These are phyloP conservation scores for Yamadazyma spencermartinsiae DNA, from an alignment of 1,139 yeast species.

Conservation along the genomic window DNA sequence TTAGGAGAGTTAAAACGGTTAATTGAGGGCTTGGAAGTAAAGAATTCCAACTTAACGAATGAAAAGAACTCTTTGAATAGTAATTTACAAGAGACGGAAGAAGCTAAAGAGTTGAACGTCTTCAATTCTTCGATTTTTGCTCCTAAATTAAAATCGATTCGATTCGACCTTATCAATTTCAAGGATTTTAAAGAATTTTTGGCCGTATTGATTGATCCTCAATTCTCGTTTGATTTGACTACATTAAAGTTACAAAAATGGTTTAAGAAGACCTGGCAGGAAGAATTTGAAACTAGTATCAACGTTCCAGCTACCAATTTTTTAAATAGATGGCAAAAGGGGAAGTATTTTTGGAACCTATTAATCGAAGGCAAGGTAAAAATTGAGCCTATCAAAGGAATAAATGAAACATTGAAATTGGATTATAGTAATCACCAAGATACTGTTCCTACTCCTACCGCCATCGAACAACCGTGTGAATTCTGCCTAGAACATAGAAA, in stretches of 20 bases:
- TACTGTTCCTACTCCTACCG: constrained; percentile 54
- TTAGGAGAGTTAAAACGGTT: constrained; percentile 66
- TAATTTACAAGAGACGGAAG: constrained; percentile 8
- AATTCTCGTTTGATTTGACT: constrained; percentile 38
- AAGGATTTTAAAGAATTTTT: constrained; percentile 45
- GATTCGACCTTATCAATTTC: constrained; percentile 56
- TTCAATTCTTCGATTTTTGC: constrained; percentile 36
- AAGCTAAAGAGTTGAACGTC: constrained; percentile 4
- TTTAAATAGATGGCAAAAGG: constrained; percentile 48
- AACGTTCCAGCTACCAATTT: constrained; percentile 37
- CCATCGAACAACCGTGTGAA: constrained; percentile 72
- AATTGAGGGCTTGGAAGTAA: constrained; percentile 37
- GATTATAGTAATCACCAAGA: constrained; percentile 20
- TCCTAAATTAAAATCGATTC: constrained; percentile 55
- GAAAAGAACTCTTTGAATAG: constrained; percentile 12
- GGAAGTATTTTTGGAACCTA: constrained; percentile 57
- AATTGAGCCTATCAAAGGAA: constrained; percentile 85
- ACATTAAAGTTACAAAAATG: constrained; percentile 57
- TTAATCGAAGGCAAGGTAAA: constrained; percentile 79
- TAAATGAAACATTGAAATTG: constrained; percentile 66
- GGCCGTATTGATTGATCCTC: constrained; percentile 33
- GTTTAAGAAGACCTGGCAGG: constrained; percentile 63
- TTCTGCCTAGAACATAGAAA: constrained; percentile 78
- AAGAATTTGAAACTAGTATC: constrained; percentile 74
- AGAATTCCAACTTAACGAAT: constrained; percentile 13